Base-by-base conservation (phyloP, 352 stramenopile species). In the Phytophthora tubulina region DNA sequence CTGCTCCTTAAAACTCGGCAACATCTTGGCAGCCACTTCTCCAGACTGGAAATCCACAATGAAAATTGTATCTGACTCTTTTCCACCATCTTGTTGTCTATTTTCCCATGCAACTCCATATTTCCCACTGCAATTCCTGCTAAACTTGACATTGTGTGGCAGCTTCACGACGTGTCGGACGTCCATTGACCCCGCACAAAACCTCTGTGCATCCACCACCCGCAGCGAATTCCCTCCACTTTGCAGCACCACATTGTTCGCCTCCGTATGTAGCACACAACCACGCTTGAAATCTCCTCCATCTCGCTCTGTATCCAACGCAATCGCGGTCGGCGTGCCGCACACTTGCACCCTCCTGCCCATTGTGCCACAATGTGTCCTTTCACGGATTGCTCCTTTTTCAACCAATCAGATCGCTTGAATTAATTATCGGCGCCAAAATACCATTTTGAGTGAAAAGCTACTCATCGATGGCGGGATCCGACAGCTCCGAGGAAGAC, bases 401-500 rank as follows among this genome's bases (percentile, higher is more conserved):
- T 64, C 52, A 17, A 68, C 67, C 67, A 74, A 74, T 74, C 52
- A 42, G 0, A 35, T 60, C 3, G 4, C 27, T 44, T 21, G 14
- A 51, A 48, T 66, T 61, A 32, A 39, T 31, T 49, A 44, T 51
- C 6, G 5, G 49, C 17, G 50, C 57, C 56, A 64, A 53, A 57
- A 48, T 30, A 45, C 44, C 35, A 71, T 53, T 59, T 45, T 44
- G 30, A 45, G 13, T 50, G 33, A 59, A 57, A 46, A 54, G 17
- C 49, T 21, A 14, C 9, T 32, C 33, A 48, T 14, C 13, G 58
- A 80, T 80, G 74, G 72, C 67, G 67, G 72, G 75, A 76, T 80
- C 59, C 46, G 89, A 96, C 72, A 96, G 89, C 73, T 95, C 89
- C 17, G 89, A 96, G 58, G 89, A 96, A 71, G 87, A 95, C 77